Base-by-base conservation (phyloP, 306 rosid species). In the Rosa lucieae region DNA sequence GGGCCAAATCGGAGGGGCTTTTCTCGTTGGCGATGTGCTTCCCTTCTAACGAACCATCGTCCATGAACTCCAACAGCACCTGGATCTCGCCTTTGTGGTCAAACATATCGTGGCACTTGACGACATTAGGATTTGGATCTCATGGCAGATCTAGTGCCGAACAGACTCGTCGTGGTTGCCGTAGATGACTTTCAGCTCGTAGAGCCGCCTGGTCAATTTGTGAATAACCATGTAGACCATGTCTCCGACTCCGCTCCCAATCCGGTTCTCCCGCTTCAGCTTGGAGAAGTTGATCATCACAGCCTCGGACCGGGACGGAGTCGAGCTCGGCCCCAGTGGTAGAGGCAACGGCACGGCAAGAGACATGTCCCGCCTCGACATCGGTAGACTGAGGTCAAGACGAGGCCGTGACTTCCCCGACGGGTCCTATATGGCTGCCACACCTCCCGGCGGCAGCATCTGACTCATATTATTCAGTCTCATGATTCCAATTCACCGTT, bases 1-100 rank as follows among this genome's bases (percentile, higher is more conserved):
- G 87, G 1, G 97, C 85, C 20, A 93, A 89, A 85, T 93, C 92
- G 20, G 99, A 84, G 43, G 93, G 94, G 0, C 75, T 78, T 1
- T 68, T 86, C 74, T 96, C 99, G 2, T 81, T 42, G 0, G 90
- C 86, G 86, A 93, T 91, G 75, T 78, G 92, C 14, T 82, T 85
- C 8, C 96, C 97, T 68, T 96, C 98, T 1, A 96, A 74, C 3
- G 98, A 96, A 0, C 98, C 99, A 0, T 94, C 88, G 70, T 93
- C 99, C 98, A 96, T 91, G 85, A 83, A 91, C 73, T 96, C 99
- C 0, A 93, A 82, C 0, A 96, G 93, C 10, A 96, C 97, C 81
- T 96, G 94, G 90, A 96, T 93, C 85, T 96, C 98, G 23, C 89
- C 87, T 93, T 93, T 96, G 90, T 90, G 94, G 46, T 96, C 99